phyloP scores from a whole-genome alignment of 805 yeast genomes.

The Pichia kluyveri region DNA sequence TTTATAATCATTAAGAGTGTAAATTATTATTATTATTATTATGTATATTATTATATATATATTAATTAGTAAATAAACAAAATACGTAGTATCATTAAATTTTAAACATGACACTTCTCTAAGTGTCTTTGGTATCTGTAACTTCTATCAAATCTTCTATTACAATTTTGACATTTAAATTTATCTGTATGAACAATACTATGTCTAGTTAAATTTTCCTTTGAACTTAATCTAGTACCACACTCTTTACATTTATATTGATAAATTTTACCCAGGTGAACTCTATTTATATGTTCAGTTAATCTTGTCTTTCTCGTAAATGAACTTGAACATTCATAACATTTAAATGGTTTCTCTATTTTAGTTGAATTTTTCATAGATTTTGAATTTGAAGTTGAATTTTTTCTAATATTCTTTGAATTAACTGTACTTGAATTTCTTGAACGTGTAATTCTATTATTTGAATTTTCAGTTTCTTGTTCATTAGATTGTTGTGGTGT shows the following conservation, averaged over 20 bases:
- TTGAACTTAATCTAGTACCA: conserved; percentile 15
- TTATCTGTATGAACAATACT: conserved; percentile 21
- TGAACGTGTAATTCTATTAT: no score
- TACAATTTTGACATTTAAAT: conserved; percentile 18
- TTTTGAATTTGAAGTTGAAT: not conserved
- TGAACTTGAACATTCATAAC: conserved; percentile 16
- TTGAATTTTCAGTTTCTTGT: not conserved
- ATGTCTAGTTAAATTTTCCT: conserved; percentile 23
- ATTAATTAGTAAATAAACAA: no score
- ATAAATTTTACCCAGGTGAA: conserved; percentile 15
- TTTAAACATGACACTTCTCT: conserved; percentile 10
- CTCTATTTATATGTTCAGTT: conserved; percentile 17
- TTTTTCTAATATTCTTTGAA: not conserved
- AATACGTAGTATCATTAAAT: not conserved
- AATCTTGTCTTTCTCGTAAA: conserved; percentile 22
- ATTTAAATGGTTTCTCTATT: conserved; percentile 13
- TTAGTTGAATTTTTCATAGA: not conserved
- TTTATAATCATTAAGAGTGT: no score
- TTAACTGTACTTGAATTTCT: not conserved
- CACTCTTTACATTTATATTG: conserved; percentile 17
- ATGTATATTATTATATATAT: no score
- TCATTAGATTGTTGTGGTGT: not conserved
- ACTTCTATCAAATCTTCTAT: conserved; percentile 19
- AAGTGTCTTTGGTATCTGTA: conserved; percentile 19
- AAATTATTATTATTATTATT: no score